phyloP scores from a whole-genome alignment of 805 yeast genomes.

The Monosporozyma aquatica region DNA sequence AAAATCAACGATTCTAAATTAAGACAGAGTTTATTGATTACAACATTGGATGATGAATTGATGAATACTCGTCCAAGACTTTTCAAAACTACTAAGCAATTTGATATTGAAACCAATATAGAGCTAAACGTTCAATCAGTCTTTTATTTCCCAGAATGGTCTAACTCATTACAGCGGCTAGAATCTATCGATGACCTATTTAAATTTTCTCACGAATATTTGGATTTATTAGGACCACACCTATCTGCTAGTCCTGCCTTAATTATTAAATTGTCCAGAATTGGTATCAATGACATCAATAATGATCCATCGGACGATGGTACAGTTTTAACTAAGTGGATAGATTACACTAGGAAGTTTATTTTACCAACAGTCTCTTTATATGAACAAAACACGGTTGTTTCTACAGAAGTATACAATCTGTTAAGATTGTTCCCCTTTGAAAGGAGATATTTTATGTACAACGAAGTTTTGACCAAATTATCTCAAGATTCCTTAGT shows the following conservation, averaged over 20 bases:
- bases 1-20: background rate
- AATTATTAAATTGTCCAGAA: conserved; percentile 50
- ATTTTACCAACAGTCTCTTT: conserved; percentile 55
- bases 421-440: conserved; percentile 46
- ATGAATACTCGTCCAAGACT: conserved; percentile 16
- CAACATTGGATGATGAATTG: conserved; percentile 13
- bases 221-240: conserved; percentile 48
- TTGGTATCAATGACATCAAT: conserved; percentile 38
- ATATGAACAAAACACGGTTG: conserved; percentile 47
- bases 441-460: conserved; percentile 62
- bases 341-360: conserved; percentile 52
- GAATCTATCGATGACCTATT: conserved; percentile 37
- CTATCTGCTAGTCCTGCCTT: conserved; percentile 41
- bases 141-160: conserved; percentile 48
- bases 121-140: conserved; percentile 13
- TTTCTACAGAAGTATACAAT: conserved; percentile 49
- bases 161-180: conserved; percentile 32
- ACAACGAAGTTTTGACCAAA: conserved; percentile 64
- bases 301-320: conserved; percentile 5
- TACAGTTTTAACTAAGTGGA: conserved; percentile 36
- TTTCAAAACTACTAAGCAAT: conserved; percentile 9
- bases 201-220: conserved; percentile 37
- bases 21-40: background rate
- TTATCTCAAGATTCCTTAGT: conserved; percentile 46
- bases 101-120: conserved; percentile 9